phyloP scores from a whole-genome alignment of 371 early-diverging fungal genomes.

The Agmasoma carcini region DNA sequence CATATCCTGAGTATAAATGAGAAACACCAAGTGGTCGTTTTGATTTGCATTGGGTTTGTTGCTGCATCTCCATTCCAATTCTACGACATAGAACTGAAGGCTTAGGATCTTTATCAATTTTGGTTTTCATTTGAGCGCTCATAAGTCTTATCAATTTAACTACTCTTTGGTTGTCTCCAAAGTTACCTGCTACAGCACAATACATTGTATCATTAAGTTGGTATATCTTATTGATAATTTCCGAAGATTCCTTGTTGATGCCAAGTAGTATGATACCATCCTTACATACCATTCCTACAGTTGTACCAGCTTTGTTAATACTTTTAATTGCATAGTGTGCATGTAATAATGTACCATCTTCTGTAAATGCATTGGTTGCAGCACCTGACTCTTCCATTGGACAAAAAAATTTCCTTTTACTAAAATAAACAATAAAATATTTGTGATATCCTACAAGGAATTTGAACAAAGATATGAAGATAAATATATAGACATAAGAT shows the following conservation, averaged over 20 bases:
- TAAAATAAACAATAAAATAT: no score
- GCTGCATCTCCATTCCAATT: constrained; percentile 84
- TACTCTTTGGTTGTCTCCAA: constrained; percentile 85
- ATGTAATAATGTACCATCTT: constrained; percentile 82
- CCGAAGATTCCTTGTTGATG: constrained; percentile 59
- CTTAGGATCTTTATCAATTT: constrained; percentile 72
- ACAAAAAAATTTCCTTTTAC: no score
- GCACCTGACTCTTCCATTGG: no score
- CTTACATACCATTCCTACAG: constrained; percentile 66
- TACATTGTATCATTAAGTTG: constrained; percentile 61
- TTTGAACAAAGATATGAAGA: no score
- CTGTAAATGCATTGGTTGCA: constrained; percentile 50
- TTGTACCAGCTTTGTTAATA: constrained; percentile 85
- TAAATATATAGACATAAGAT: no score
- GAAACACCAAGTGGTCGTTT: constrained; percentile 94
- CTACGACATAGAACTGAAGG: constrained; percentile 76
- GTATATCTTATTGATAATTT: constrained; percentile 76
- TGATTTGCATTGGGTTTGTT: constrained; percentile 91
- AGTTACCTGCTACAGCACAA: constrained; percentile 89
- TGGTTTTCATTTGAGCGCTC: constrained; percentile 71
- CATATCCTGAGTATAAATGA: constrained; percentile 84
- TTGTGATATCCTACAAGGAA: no score
- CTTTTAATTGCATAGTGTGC: constrained; percentile 99
- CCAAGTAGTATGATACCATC: constrained; percentile 91
- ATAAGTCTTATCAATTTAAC: constrained; percentile 70